Evolutionary conservation across 257 asterid species (phyloP), one percentile per base, ranked within the genome.

Genomic region (Knoxia roxburghii): DNA sequence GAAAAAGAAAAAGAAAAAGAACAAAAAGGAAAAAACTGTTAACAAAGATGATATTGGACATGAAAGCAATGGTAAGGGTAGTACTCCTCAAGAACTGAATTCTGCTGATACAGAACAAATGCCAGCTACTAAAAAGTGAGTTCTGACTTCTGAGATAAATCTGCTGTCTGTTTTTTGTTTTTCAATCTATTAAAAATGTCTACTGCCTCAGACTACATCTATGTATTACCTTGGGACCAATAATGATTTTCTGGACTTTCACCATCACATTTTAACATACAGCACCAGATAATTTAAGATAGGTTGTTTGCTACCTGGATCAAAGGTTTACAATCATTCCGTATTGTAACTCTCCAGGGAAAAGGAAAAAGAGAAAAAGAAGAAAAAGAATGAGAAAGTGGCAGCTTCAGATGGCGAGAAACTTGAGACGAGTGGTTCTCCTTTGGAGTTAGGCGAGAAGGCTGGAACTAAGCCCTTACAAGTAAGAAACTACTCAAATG

Each of bases 401-500:
- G 65, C 77, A 29, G 69, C 73, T 68, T 73, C 73, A 7, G 77
- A 48, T 63, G 62, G 66, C 52, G 87, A 75, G 78, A 77, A 72
- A 68, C 76, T 79, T 21, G 17, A 55, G 39, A 69, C 69, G 71
- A 81, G 67, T 65, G 68, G 64, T 58, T 50, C 90, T 43, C 52
- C 56, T 27, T 2, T 60, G 69, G 77, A 72, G 78, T 76, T 69
- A 59, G 79, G 79, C 69, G 87, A 76, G 78, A 80, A 85, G 73
- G 61, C 40, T 74, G 83, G 73, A 64, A 67, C 74, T 60, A 85
- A 86, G 78, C 66, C 91, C 64, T 77, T 60, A 52, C 90, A 86
- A 81, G 80, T 84, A 62, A 84, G 97, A 81, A 20, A 92, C 40
- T 94, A 74, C 76, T 82, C 95, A 6, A 94, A 94, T 84, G 99